Conservation (phyloP, 2,329 filamentous ascomycete genomes). For the Talaromyces sp. region DNA sequence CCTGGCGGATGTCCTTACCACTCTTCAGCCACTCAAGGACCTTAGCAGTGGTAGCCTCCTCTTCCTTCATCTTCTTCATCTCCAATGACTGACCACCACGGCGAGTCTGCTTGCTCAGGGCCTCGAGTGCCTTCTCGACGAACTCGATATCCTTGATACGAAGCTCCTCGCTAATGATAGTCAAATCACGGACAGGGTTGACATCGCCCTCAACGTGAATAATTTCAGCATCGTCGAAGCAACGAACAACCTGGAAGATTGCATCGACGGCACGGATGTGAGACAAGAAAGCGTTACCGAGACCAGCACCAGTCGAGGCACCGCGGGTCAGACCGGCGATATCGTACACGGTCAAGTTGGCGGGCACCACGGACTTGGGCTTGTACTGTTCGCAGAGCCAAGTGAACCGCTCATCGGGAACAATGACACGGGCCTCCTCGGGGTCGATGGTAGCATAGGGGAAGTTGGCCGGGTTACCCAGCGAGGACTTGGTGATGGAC, state of each 20-base stretch:
- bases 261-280: slow-evolving; percentile 98
- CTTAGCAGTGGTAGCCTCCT: slow-evolving; percentile 91
- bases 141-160: slow-evolving; percentile 99
- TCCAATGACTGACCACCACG: slow-evolving; percentile 93
- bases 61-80: slow-evolving; percentile 95
- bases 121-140: slow-evolving; percentile 90
- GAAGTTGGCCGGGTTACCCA: slow-evolving; percentile 99
- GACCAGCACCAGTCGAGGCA: slow-evolving; percentile 93
- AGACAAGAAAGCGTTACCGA: slow-evolving; percentile 96
- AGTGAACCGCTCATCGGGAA: slow-evolving; percentile 94
- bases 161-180: slow-evolving; percentile 96
- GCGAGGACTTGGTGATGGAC: slow-evolving; percentile 94
- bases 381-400: slow-evolving; percentile 97
- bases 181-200: slow-evolving; percentile 88
- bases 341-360: slow-evolving; percentile 97
- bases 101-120: slow-evolving; percentile 89
- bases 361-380: slow-evolving; percentile 94
- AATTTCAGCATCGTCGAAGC: slow-evolving; percentile 98
- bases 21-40: slow-evolving; percentile 79
- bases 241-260: slow-evolving; percentile 95
- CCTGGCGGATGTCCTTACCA: slow-evolving; percentile 92
- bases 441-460: slow-evolving; percentile 99
- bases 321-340: slow-evolving; percentile 96
- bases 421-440: slow-evolving; percentile 95
- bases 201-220: slow-evolving; percentile 99